Conservation (phyloP, 305 asterid species). For the Plantago coronopus region DNA sequence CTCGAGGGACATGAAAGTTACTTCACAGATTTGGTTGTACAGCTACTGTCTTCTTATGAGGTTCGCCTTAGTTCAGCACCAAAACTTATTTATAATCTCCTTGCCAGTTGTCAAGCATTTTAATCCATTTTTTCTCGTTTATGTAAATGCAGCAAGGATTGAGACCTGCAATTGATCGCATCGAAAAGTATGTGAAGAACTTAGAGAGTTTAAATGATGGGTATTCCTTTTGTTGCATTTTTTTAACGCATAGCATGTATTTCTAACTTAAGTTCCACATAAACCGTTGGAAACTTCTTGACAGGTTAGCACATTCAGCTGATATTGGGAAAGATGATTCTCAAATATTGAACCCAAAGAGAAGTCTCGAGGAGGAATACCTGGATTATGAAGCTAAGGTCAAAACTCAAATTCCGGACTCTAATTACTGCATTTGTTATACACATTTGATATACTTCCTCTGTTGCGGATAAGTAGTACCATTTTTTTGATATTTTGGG, state of each 20-base stretch:
- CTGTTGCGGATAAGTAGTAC: too few species aligned
- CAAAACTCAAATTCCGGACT: conserved; percentile 12
- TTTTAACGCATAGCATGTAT: conserved; percentile 15
- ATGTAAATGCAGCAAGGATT: conserved; percentile 62
- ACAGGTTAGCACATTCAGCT: conserved; percentile 49
- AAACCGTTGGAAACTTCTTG: conserved; percentile 23
- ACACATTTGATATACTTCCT: too few species aligned
- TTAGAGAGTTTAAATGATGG: conserved; percentile 66
- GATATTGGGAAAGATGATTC: conserved; percentile 41
- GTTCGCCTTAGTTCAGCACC: conserved; percentile 36
- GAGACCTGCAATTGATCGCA: conserved; percentile 70
- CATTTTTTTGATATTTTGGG: too few species aligned
- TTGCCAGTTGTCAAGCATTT: conserved; percentile 13
- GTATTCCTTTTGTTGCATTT: conserved; percentile 35
- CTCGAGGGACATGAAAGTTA: conserved; percentile 73
- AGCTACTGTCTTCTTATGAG: conserved; percentile 80
- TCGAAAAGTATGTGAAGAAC: conserved; percentile 76
- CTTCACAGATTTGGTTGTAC: conserved; percentile 62
- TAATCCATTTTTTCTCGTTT: conserved; percentile 5
- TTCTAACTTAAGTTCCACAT: conserved; percentile 16
- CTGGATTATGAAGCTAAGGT: conserved; percentile 87
- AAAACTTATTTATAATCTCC: conserved; percentile 2
- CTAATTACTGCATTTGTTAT: conserved; percentile 7
- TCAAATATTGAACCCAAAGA: conserved; percentile 52
- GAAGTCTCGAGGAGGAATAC: conserved; percentile 89